Base-by-base conservation (phyloP, 495 filamentous ascomycete genomes). In the Immersiella caudata region DNA sequence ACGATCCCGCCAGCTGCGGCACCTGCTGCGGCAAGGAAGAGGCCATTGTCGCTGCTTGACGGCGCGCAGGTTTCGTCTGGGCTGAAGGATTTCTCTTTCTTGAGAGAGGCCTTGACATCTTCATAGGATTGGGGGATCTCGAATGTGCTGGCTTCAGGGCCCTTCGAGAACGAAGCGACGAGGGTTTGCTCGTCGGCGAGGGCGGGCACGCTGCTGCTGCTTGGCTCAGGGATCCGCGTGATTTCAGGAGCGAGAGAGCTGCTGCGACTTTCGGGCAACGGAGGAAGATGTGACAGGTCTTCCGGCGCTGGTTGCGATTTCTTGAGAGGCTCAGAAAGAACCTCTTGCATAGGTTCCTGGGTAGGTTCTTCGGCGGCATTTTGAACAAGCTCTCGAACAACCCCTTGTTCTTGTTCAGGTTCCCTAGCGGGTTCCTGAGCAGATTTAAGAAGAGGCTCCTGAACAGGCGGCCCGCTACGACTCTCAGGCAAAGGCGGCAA, bases 1-100 rank as follows among this genome's bases (percentile, higher is more conserved):
- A 75, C 62, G 57, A 76, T 40, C 16, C 74, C 75, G 16, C 51
- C 49, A 4, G 70, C 60, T 11, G 66, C 61, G 4, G 68, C 67
- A 3, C 36, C 66, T 14, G 61, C 62, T 0, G 69, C 71, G n/a
- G 65, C 69, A 11, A 52, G 20, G 56, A 57, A 58, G 0, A 40
- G 62, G 7, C 46, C 0, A 16, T 56, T 27, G 12, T 25, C 62
- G 11, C 57, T 46, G 24, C 59, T 49, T 22, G 62, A 54, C 0
- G 62, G 50, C 20, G 67, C 12, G 0, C 29, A 49, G 1, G 68
- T 52, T 59, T 65, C 56, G 11, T 33, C 29, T n/a, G 71, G 64
- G 22, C 66, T 58, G 18, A 25, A 8, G 7, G n/a, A n/a, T n/a
- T n/a, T 56, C 35, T 69, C 21, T 26, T 50, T 46, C 21, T 40